These are phyloP conservation scores for Rubroshorea leprosula DNA, from an alignment of 345 rosid species.

Conservation along the genomic window DNA sequence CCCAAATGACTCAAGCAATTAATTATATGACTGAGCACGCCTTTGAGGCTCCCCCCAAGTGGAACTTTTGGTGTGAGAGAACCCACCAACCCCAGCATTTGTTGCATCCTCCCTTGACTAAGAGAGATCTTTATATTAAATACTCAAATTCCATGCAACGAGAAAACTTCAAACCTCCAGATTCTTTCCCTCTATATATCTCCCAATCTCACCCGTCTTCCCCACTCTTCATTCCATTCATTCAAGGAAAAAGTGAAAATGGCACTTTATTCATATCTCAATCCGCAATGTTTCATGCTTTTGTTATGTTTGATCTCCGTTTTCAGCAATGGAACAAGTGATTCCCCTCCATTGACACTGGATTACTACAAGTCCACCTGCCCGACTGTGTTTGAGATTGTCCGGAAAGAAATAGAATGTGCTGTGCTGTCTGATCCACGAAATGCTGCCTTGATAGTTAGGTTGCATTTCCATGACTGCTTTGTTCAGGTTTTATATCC, in stretches of 20 bases:
- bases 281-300: constrained; percentile 1
- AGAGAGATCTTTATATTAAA: constrained; percentile 8
- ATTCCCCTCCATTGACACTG: constrained; percentile 44
- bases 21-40: neutral
- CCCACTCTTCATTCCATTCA: neutral
- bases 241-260: neutral
- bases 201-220: constrained; percentile 26
- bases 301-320: neutral
- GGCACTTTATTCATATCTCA: constrained; percentile 3
- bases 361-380: constrained; percentile 69
- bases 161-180: neutral
- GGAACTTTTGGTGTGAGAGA: constrained; percentile 10
- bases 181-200: constrained; percentile 26
- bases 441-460: constrained; percentile 62
- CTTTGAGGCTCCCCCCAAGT: neutral
- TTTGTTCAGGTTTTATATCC: constrained; percentile 62
- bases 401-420: constrained; percentile 86
- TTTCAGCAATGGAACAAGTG: constrained; percentile 17
- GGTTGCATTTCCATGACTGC: constrained; percentile 88
- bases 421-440: constrained; percentile 77
- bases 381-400: constrained; percentile 55
- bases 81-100: constrained; percentile 47
- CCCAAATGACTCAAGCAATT: constrained; percentile 10
- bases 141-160: constrained; percentile 15
- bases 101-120: constrained; percentile 70